Conservation (phyloP, 495 filamentous ascomycete genomes). For the Aspergillus kassunensis region DNA sequence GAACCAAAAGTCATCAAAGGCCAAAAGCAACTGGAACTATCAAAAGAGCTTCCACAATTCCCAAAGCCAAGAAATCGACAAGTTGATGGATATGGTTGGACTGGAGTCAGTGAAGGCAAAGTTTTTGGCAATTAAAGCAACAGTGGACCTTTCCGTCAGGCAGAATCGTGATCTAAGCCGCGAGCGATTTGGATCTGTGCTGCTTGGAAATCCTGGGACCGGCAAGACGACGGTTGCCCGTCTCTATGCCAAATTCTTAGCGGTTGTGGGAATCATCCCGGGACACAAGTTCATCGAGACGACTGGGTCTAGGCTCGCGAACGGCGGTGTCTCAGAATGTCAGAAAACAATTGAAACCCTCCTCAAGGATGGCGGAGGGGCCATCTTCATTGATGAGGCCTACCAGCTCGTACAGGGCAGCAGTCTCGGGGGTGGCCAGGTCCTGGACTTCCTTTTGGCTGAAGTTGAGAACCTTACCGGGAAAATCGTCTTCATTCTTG, state of each 20-base stretch:
- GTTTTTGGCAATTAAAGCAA: not conserved
- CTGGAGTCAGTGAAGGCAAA: not conserved
- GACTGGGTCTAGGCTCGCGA: not conserved
- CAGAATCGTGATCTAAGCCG: not conserved
- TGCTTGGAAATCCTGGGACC: constrained; percentile 19
- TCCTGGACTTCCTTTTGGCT: too few species aligned
- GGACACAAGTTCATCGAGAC: too few species aligned
- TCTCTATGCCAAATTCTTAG: constrained; percentile 21
- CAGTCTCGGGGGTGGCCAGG: too few species aligned
- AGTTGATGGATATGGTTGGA: not conserved
- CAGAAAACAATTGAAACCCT: constrained; percentile 37
- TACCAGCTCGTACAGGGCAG: too few species aligned
- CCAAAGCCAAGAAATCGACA: too few species aligned
- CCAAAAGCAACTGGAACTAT: too few species aligned
- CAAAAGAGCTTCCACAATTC: too few species aligned
- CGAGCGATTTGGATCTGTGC: not conserved
- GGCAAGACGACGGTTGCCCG: constrained; percentile 18
- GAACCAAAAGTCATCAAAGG: too few species aligned
- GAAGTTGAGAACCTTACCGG: too few species aligned
- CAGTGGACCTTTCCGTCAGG: not conserved
- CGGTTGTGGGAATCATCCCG: constrained; percentile 9
- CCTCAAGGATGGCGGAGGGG: too few species aligned
- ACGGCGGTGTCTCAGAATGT: constrained; percentile 12
- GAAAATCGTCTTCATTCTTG: too few species aligned
- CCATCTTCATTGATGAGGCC: too few species aligned